These are phyloP conservation scores for Naumovozyma dairenensis DNA, from an alignment of 805 yeast species.

Conservation along the genomic window DNA sequence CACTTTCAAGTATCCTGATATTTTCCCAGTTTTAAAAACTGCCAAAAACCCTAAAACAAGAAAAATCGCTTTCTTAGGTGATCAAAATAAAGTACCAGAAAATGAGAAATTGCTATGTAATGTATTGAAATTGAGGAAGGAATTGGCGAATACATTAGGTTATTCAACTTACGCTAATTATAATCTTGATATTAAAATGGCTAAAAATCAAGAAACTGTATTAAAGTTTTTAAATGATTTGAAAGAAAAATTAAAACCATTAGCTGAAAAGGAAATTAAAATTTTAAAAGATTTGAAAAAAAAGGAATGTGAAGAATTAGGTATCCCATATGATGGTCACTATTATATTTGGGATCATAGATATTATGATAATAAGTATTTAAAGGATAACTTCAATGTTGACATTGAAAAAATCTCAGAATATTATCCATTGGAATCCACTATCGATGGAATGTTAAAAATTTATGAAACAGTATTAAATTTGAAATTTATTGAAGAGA, in stretches of 20 bases:
- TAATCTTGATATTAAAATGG: conserved; percentile 71
- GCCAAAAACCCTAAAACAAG: conserved; percentile 59
- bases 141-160: conserved; percentile 55
- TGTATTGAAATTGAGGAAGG: conserved; percentile 51
- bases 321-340: conserved; percentile 32
- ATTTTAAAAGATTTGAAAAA: conserved; percentile 43
- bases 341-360: conserved; percentile 67
- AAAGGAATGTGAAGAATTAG: conserved; percentile 38
- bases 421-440: conserved; percentile 64
- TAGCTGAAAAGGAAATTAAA: conserved; percentile 47
- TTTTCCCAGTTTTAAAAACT: conserved; percentile 66
- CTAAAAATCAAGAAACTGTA: conserved; percentile 56
- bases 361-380: conserved; percentile 53
- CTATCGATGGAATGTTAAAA: conserved; percentile 58
- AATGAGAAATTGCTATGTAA: conserved; percentile 53
- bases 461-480: conserved; percentile 64
- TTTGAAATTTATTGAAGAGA: conserved; percentile 50
- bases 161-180: conserved; percentile 61
- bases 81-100: conserved; percentile 56
- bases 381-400: conserved; percentile 61
- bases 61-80: conserved; percentile 52
- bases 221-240: conserved; percentile 53
- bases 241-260: conserved; percentile 44
- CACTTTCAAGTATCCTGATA: conserved; percentile 75
- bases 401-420: conserved; percentile 65